Conservation (phyloP, 2,329 filamentous ascomycete species). For the Ceratocystis harringtonii region DNA sequence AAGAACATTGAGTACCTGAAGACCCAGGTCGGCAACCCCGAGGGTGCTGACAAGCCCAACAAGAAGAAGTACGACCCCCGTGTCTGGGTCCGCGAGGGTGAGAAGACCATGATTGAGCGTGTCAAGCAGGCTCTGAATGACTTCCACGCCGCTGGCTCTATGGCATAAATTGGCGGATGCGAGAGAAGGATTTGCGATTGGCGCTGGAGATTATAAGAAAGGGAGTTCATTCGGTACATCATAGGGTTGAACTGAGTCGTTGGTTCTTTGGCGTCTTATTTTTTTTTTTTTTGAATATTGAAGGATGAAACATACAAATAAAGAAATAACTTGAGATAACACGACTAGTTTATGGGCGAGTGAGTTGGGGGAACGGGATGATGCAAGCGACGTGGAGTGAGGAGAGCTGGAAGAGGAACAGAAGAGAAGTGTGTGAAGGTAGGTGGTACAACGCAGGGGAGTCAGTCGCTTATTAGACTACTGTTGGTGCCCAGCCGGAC, state of each 20-base stretch:
- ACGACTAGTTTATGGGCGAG: background rate
- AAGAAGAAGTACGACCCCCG: slow-evolving; percentile 77
- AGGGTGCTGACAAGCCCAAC: slow-evolving; percentile 95
- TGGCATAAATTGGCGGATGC: slow-evolving; percentile 6
- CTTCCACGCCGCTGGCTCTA: slow-evolving; percentile 55
- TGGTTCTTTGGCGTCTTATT: background rate
- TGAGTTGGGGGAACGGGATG: too few species aligned
- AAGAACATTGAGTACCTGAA: slow-evolving; percentile 91
- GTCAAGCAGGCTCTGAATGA: slow-evolving; percentile 70
- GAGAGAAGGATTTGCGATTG: background rate
- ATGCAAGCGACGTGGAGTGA: too few species aligned
- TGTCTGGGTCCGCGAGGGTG: slow-evolving; percentile 91
- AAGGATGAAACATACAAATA: background rate
- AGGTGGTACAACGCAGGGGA: too few species aligned
- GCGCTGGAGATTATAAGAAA: background rate
- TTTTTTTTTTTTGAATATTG: background rate
- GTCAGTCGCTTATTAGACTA: too few species aligned
- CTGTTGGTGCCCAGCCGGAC: too few species aligned
- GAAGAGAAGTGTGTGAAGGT: too few species aligned
- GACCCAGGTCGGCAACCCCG: slow-evolving; percentile 82
- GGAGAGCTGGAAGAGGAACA: too few species aligned
- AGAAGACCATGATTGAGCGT: slow-evolving; percentile 88
- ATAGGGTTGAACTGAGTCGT: background rate
- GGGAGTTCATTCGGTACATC: background rate
- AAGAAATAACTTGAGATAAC: background rate